A percentile compares a stretch with the other conserved stretches of the same genome.
phyloP scores from a whole-genome alignment of 106 monocot species.

The Posidonia australis region DNA sequence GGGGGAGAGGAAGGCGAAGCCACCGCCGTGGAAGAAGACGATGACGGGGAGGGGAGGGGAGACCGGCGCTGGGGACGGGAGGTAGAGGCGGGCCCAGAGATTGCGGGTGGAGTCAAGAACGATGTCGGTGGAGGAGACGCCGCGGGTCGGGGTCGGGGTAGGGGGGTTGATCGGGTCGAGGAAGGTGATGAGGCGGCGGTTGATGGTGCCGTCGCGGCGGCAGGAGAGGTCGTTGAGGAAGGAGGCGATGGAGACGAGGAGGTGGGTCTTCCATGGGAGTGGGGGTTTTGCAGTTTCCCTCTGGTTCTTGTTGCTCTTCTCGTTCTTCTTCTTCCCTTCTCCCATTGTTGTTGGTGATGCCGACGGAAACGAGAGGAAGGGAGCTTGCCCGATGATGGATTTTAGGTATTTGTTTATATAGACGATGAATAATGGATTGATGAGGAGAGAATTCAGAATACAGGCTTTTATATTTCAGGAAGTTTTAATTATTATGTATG shows the following conservation, averaged over 20 bases:
- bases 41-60: constrained; percentile 18
- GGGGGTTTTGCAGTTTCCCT: constrained; percentile 3
- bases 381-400: too few species aligned
- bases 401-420: too few species aligned
- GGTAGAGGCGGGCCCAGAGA: constrained; percentile 19
- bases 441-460: too few species aligned
- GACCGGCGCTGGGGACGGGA: background rate
- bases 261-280: constrained; percentile 27
- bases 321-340: background rate
- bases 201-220: constrained; percentile 16
- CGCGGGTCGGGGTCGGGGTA: background rate
- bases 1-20: constrained; percentile 38
- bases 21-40: constrained; percentile 57
- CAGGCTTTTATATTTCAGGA: too few species aligned
- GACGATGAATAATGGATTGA: too few species aligned
- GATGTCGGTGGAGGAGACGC: constrained; percentile 27
- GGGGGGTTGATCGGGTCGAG: background rate
- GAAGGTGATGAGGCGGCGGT: constrained; percentile 6
- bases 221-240: constrained; percentile 33
- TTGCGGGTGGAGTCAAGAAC: constrained; percentile 41
- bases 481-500: too few species aligned
- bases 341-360: background rate
- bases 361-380: too few species aligned
- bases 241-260: constrained; percentile 13
- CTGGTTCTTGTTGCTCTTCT: too few species aligned